A percentile compares a stretch with the other conserved stretches of the same genome.
phyloP scores from a whole-genome alignment of 805 yeast species.

The Jamesozyma lodderae region DNA sequence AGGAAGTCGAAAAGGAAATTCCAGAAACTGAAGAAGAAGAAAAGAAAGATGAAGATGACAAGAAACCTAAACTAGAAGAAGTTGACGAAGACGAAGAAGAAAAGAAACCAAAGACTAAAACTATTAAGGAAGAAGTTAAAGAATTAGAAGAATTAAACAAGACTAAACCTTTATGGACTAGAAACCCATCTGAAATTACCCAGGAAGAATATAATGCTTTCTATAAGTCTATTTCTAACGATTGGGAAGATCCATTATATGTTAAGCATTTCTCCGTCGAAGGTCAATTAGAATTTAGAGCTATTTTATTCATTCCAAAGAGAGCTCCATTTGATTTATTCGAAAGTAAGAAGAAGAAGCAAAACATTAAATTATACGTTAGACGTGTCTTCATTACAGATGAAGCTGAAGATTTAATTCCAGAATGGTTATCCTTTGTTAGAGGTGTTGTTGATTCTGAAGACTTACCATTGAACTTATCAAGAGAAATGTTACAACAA shows the following conservation, averaged over 20 bases:
- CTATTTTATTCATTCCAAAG: conserved; percentile 93
- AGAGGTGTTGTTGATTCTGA: conserved; percentile 99
- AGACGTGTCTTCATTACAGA: conserved; percentile 99
- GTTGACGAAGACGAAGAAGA: conserved; percentile 66
- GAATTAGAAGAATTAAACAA: conserved; percentile 98
- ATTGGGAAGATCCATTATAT: conserved; percentile 99
- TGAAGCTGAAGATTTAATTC: conserved; percentile 98
- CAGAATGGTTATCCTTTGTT: conserved; percentile 96
- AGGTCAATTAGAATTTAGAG: conserved; percentile 99
- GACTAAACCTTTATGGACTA: conserved; percentile 98
- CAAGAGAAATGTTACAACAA: conserved; percentile 99
- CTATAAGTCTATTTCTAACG: conserved; percentile 98
- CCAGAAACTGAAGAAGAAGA: conserved; percentile 49
- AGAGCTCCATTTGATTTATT: conserved; percentile 99
- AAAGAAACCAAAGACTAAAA: conserved; percentile 70
- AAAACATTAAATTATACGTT: conserved; percentile 95
- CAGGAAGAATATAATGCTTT: conserved; percentile 98
- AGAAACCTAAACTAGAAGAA: conserved; percentile 67
- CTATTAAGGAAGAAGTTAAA: conserved; percentile 82
- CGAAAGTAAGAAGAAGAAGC: conserved; percentile 98
- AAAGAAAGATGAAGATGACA: conserved; percentile 47
- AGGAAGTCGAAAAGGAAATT: conserved; percentile 97
- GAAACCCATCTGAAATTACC: conserved; percentile 94
- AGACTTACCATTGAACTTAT: conserved; percentile 98
- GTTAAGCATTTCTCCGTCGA: conserved; percentile 99